phyloP scores from a whole-genome alignment of 2,329 filamentous ascomycete genomes.

The Xylaria sp. region DNA sequence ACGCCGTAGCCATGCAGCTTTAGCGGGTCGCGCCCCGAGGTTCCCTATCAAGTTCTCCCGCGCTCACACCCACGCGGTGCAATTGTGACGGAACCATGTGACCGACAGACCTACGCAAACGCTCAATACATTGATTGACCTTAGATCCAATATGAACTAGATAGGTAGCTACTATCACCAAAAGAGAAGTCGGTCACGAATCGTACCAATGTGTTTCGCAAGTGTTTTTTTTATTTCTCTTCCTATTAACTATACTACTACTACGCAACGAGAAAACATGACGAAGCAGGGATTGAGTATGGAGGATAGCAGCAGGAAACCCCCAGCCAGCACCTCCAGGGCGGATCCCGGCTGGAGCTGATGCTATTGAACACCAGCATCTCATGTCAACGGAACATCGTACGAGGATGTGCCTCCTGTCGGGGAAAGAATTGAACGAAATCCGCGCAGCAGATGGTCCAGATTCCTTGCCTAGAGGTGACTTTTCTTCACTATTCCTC shows the following conservation, averaged over 20 bases:
- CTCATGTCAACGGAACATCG: slow-evolving; percentile 35
- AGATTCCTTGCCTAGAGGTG: slow-evolving; percentile 14
- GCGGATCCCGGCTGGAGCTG: slow-evolving; percentile 7
- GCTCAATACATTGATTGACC: background rate
- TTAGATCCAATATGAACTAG: background rate
- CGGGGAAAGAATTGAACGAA: background rate
- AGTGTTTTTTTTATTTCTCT: slow-evolving; percentile 21
- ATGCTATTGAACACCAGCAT: slow-evolving; percentile 36
- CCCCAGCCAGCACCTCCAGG: slow-evolving; percentile 11
- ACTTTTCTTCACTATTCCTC: slow-evolving; percentile 33
- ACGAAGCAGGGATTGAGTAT: slow-evolving; percentile 23
- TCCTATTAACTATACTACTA: slow-evolving; percentile 28
- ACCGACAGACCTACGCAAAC: background rate
- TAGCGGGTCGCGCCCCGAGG: background rate
- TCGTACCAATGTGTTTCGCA: background rate
- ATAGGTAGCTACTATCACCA: background rate
- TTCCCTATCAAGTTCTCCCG: background rate
- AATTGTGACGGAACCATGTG: background rate
- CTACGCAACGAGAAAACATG: slow-evolving; percentile 23
- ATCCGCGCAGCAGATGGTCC: slow-evolving; percentile 15
- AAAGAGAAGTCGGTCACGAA: background rate
- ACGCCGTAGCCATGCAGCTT: background rate
- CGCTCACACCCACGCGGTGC: background rate
- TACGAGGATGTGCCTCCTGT: slow-evolving; percentile 5
- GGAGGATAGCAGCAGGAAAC: slow-evolving; percentile 9